Evolutionary conservation across 2,329 filamentous ascomycete genomes (phyloP).

Genomic region (Alternaria triticina): DNA sequence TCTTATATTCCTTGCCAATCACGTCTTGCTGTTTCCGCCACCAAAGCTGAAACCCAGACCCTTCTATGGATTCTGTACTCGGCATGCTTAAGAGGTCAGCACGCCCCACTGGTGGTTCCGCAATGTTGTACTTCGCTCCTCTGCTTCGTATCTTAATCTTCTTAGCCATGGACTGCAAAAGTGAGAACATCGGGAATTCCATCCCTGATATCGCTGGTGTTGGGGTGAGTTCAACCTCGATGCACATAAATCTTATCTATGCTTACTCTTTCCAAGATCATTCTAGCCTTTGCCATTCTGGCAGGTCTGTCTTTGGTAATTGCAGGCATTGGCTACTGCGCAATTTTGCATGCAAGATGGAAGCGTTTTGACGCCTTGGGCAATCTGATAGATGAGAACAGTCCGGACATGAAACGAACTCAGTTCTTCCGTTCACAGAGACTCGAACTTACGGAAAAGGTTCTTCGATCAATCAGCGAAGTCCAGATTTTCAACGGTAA

Average conservation of each 20-base stretch:
- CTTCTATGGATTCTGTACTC: not conserved
- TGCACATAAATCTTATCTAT: not conserved
- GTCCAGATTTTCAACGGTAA: not conserved
- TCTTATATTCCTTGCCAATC: not conserved
- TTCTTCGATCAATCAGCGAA: not conserved
- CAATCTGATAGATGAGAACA: too few species aligned
- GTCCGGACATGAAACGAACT: not conserved
- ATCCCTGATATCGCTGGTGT: not conserved
- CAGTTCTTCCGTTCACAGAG: not conserved
- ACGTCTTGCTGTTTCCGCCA: not conserved
- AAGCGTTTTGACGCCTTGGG: too few species aligned
- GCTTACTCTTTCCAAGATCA: not conserved
- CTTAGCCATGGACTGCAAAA: not conserved
- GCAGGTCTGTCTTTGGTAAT: not conserved
- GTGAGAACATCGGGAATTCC: not conserved
- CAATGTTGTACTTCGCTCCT: not conserved
- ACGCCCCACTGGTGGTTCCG: not conserved
- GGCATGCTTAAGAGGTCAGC: not conserved
- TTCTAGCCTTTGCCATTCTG: not conserved
- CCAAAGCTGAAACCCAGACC: not conserved
- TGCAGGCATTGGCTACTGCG: not conserved
- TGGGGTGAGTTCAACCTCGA: not conserved
- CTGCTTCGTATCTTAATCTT: not conserved
- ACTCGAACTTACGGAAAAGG: not conserved
- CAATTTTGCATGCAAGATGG: not conserved